Conservation (phyloP, 768 basidiomycete genomes). For the Suillus americanus region DNA sequence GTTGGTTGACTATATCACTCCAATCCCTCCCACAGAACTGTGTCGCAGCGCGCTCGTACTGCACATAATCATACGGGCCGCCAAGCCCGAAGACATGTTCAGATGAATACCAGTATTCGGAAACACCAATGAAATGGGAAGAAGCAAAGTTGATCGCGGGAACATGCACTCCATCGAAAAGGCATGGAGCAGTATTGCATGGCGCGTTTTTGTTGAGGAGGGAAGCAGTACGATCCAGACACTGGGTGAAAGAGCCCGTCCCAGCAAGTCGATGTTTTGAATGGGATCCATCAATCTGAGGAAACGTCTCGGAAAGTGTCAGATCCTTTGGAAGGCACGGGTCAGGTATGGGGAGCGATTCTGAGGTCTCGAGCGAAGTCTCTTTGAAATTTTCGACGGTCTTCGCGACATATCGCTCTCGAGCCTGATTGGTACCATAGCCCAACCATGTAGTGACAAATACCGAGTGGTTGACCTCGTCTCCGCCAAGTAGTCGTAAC, state of each 20-base stretch:
- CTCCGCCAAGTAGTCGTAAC: slow-evolving; percentile 77
- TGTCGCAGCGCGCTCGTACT: slow-evolving; percentile 91
- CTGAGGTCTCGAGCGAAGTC: slow-evolving; percentile 14
- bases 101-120: slow-evolving; percentile 99
- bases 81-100: slow-evolving; percentile 96
- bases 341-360: slow-evolving; percentile 57
- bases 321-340: slow-evolving; percentile 89
- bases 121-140: slow-evolving; percentile 94
- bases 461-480: slow-evolving; percentile 86
- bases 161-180: slow-evolving; percentile 93
- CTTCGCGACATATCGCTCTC: slow-evolving; percentile 84
- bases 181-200: slow-evolving; percentile 82
- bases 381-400: slow-evolving; percentile 46
- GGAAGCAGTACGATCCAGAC: slow-evolving; percentile 67
- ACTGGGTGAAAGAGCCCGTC: slow-evolving; percentile 88
- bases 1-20: slow-evolving; percentile 69
- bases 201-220: slow-evolving; percentile 83
- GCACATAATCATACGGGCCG: slow-evolving; percentile 93
- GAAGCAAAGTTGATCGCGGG: slow-evolving; percentile 93
- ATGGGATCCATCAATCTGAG: slow-evolving; percentile 44
- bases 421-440: slow-evolving; percentile 96
- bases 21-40: slow-evolving; percentile 83
- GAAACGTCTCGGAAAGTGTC: slow-evolving; percentile 54
- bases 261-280: slow-evolving; percentile 67
- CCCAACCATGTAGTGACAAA: slow-evolving; percentile 99